phyloP scores from a whole-genome alignment of 805 yeast species.

The Candida piceae region DNA sequence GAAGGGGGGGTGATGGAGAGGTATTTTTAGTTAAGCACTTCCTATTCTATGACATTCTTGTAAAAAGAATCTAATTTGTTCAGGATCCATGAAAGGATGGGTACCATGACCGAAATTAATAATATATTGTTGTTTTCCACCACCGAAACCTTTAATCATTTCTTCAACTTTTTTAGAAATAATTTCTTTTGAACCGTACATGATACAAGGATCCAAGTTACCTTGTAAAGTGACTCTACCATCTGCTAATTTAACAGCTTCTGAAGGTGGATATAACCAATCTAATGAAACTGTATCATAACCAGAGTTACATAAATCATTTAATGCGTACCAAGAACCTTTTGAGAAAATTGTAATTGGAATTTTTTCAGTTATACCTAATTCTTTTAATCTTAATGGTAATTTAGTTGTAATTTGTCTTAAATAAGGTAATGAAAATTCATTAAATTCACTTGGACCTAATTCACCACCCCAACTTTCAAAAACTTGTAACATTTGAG shows the following conservation, averaged over 20 bases:
- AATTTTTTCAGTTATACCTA: slow-evolving; percentile 64
- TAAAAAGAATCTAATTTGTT: slow-evolving; percentile 76
- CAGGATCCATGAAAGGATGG: slow-evolving; percentile 96
- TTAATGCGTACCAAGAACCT: slow-evolving; percentile 96
- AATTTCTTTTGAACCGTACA: slow-evolving; percentile 82
- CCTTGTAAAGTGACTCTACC: slow-evolving; percentile 89
- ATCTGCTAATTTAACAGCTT: slow-evolving; percentile 69
- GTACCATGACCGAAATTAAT: slow-evolving; percentile 98
- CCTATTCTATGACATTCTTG: slow-evolving; percentile 85
- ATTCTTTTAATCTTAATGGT: slow-evolving; percentile 62
- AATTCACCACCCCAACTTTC: slow-evolving; percentile 98
- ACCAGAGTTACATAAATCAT: slow-evolving; percentile 73
- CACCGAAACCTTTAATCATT: slow-evolving; percentile 91
- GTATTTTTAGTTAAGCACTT: slow-evolving; percentile 11
- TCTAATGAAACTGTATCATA: slow-evolving; percentile 89
- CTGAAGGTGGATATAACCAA: slow-evolving; percentile 82
- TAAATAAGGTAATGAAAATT: slow-evolving; percentile 85
- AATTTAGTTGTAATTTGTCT: slow-evolving; percentile 66
- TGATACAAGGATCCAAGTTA: slow-evolving; percentile 90
- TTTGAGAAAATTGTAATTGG: slow-evolving; percentile 92
- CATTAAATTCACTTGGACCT: slow-evolving; percentile 82
- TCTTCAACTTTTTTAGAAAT: slow-evolving; percentile 76
- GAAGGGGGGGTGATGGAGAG: no score
- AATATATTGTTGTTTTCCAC: slow-evolving; percentile 86
- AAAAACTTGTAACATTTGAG: slow-evolving; percentile 94